Evolutionary conservation across 2,329 filamentous ascomycete genomes (phyloP).

Genomic region (Talaromyces sp.): DNA sequence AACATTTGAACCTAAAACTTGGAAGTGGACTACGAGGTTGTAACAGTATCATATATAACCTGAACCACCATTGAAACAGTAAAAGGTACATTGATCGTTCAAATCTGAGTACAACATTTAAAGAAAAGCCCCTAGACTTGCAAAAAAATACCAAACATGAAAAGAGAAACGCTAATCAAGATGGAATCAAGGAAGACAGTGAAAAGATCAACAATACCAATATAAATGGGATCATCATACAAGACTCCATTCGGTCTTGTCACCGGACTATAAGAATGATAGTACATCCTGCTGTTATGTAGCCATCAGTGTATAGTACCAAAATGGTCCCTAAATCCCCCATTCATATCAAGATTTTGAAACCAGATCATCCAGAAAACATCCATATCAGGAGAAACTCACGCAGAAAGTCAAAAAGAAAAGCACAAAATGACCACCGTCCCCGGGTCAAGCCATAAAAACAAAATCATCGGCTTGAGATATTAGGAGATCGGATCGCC

Average conservation of each 20-base stretch:
- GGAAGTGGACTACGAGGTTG: neutral
- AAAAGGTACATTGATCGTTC: constrained; percentile 29
- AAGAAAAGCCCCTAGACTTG: constrained; percentile 16
- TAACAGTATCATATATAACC: neutral
- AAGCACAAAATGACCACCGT: constrained; percentile 18
- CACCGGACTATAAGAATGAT: neutral
- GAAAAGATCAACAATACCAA: constrained; percentile 5
- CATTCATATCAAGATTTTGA: too few species aligned
- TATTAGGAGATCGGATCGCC: constrained; percentile 11
- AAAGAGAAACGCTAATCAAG: constrained; percentile 10
- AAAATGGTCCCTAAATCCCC: too few species aligned
- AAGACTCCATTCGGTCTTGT: neutral
- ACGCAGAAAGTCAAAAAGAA: constrained; percentile 15
- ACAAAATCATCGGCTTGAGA: constrained; percentile 9
- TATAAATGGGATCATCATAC: neutral
- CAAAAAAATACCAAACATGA: constrained; percentile 21
- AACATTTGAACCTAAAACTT: neutral
- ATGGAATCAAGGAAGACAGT: constrained; percentile 3
- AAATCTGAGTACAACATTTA: constrained; percentile 21
- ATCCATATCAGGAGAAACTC: constrained; percentile 12
- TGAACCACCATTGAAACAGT: constrained; percentile 8
- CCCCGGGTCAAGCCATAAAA: constrained; percentile 13
- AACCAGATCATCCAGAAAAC: neutral
- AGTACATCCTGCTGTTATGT: neutral
- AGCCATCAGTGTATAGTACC: neutral